phyloP scores from a whole-genome alignment of 495 filamentous ascomycete genomes.

The Lichenothelia convexa region DNA sequence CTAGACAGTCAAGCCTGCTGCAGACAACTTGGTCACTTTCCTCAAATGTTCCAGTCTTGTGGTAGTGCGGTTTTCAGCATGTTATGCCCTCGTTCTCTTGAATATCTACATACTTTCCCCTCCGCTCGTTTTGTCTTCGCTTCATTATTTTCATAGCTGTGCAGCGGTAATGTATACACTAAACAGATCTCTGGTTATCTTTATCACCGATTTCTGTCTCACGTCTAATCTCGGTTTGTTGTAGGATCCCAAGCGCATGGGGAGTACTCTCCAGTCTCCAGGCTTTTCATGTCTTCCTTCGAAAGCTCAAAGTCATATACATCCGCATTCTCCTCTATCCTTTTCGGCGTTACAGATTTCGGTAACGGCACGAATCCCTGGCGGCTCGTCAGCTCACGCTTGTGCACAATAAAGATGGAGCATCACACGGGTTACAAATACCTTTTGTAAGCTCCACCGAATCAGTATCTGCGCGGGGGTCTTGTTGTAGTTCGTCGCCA shows the following conservation, averaged over 20 bases:
- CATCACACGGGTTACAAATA: slow-evolving; percentile 8
- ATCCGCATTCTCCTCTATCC: slow-evolving; percentile 58
- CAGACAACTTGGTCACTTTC: too few species aligned
- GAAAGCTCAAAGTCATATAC: slow-evolving; percentile 70
- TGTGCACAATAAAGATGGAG: background rate
- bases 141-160: too few species aligned
- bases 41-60: too few species aligned
- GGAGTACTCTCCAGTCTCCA: slow-evolving; percentile 38
- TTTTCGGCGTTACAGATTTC: slow-evolving; percentile 47
- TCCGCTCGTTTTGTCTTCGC: too few species aligned
- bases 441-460: slow-evolving; percentile 75
- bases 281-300: slow-evolving; percentile 34
- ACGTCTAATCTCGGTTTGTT: slow-evolving; percentile 18
- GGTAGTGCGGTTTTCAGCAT: too few species aligned
- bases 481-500: slow-evolving; percentile 55
- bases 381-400: background rate
- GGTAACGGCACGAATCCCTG: slow-evolving; percentile 54
- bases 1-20: too few species aligned
- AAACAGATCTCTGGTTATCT: too few species aligned
- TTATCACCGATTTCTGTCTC: too few species aligned
- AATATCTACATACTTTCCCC: too few species aligned
- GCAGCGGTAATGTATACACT: too few species aligned
- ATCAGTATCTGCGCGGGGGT: slow-evolving; percentile 62
- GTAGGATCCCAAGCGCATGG: slow-evolving; percentile 66
- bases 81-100: too few species aligned